Percentiles rank a stretch among this genome's conserved stretches.
These are phyloP conservation scores for Garcileccinum viscosum DNA, from an alignment of 1,284 basidiomycete genomes.

Conservation along the genomic window DNA sequence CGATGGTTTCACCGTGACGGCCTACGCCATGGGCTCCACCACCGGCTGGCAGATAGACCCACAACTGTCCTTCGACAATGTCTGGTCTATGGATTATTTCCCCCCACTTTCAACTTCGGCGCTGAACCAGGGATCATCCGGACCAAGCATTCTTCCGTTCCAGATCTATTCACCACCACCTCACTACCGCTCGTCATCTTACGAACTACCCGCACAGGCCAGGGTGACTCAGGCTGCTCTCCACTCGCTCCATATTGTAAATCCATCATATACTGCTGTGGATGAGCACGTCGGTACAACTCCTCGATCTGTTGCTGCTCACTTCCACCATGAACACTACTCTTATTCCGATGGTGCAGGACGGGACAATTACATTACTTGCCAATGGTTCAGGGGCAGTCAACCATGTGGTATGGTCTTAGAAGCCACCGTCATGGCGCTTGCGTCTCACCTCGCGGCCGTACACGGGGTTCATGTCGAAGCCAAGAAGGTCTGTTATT, in stretches of 20 bases:
- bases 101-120: background rate
- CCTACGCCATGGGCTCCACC: too few relatives aligned
- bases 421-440: background rate
- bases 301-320: background rate
- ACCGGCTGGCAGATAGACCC: too few relatives aligned
- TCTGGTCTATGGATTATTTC: too few relatives aligned
- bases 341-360: background rate
- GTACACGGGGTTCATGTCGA: background rate
- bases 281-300: background rate
- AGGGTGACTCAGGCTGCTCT: background rate
- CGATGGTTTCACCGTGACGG: too few relatives aligned
- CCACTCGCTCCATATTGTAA: background rate
- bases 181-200: background rate
- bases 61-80: too few relatives aligned
- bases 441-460: too few relatives aligned
- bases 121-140: background rate
- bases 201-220: background rate
- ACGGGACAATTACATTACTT: background rate
- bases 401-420: background rate
- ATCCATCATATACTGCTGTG: background rate
- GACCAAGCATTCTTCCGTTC: background rate
- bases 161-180: background rate
- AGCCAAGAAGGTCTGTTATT: background rate
- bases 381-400: background rate
- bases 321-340: background rate